Evolutionary conservation across 768 basidiomycete genomes (phyloP), one percentile per base, ranked within the genome.

Genomic region (Hirschioporus abietinus): DNA sequence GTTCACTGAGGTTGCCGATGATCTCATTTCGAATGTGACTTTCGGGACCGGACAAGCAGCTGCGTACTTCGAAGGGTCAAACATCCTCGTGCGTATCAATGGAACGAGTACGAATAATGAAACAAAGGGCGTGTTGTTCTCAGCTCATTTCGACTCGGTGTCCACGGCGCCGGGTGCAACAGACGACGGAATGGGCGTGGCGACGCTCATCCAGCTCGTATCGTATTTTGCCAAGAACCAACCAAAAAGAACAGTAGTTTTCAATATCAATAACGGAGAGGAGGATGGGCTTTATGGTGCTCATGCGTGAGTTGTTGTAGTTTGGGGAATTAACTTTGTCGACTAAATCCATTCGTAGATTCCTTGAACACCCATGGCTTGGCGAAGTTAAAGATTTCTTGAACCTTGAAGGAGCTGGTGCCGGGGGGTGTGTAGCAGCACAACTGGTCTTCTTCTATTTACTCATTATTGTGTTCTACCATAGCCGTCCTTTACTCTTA

Each of bases 251-350:
- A 90, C 90, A 0, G 88, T 88, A 7, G 76, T 95, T 3, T 92
- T 94, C 79, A 92, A 93, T 71, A 83, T 92, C 74, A 95, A 95
- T 74, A 93, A 94, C 68, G 92, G 89, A 0, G 93, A 94, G 72
- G 92, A 95, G 71, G 86, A 91, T 73, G 84, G 87, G 35, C 74
- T 93, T 69, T 83, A 88, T 67, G 92, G 92, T 25, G 88, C 91
- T 8, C 87, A 87, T 72, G 79, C 82, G 84, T 91, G 74, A 69
- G 79, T 75, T 74, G 6, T 10, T 15, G 5, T 60, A 0, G 15
- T 10, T 6, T 30, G 58, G 8, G 7, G 23, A 12, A 30, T 59
- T 20, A 7, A 12, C 60, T 12, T 36, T 15, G 60, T 25, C 25
- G 9, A 58, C 23, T 27, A 12, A 58, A 30, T 24, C 65, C 65